These are phyloP conservation scores for Kluyveromyces lactis DNA, from an alignment of 805 yeast genomes.

Conservation along the genomic window DNA sequence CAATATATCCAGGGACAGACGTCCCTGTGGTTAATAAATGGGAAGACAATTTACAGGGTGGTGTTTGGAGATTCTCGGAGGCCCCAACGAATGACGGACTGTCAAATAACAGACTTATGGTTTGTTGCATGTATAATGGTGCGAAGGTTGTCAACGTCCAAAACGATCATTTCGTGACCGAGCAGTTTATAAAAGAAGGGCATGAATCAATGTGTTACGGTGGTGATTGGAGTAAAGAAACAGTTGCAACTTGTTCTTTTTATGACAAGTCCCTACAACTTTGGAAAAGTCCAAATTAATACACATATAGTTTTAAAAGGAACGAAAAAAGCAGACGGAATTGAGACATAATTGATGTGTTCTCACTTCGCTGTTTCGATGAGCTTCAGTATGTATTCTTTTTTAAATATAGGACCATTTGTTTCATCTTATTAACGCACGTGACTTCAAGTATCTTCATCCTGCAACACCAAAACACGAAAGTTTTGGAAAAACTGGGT, in stretches of 20 bases:
- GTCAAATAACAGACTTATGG: constrained; percentile 44
- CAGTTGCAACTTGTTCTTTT: constrained; percentile 79
- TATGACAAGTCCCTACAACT: constrained; percentile 76
- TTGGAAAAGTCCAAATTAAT: constrained; percentile 38
- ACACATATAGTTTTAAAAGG: background rate
- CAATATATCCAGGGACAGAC: constrained; percentile 37
- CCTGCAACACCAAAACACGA: too few relatives aligned
- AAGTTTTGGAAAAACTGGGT: too few relatives aligned
- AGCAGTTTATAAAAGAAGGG: constrained; percentile 42
- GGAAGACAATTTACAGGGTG: constrained; percentile 66
- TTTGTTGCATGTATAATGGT: constrained; percentile 95
- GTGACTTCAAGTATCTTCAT: too few relatives aligned
- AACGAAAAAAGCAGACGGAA: too few relatives aligned
- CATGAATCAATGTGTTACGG: constrained; percentile 95
- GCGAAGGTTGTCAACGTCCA: constrained; percentile 54
- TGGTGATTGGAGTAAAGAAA: constrained; percentile 69
- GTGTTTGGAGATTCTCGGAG: constrained; percentile 89
- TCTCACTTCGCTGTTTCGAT: too few relatives aligned
- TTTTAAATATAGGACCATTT: too few relatives aligned
- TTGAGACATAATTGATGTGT: too few relatives aligned
- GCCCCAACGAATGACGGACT: constrained; percentile 27
- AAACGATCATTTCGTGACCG: constrained; percentile 23
- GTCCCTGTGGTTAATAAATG: constrained; percentile 40
- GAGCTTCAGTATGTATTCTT: too few relatives aligned
- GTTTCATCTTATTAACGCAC: too few relatives aligned